Evolutionary conservation across 441 rosid species (phyloP), one percentile per base, ranked within the genome.

Genomic region (Iberis amara): DNA sequence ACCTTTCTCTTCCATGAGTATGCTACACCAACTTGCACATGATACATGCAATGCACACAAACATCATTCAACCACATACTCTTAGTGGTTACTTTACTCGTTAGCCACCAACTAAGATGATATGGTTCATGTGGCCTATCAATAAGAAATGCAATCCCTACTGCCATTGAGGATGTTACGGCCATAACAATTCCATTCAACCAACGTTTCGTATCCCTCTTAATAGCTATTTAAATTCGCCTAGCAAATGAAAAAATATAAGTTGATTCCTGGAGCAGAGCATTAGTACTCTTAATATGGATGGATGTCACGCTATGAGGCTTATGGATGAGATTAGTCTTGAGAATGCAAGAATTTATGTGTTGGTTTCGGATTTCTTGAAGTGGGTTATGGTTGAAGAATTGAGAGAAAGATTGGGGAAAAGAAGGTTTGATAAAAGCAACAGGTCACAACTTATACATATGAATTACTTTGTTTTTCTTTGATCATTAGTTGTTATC

Each of bases 281-380:
- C 94, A 88, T 67, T 80, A 73, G 84, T 49, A 69, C 64, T 59
- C 70, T 69, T 32, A 80, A 74, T 62, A 53, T 54, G 69, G 89
- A 53, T 54, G 69, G 89, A 82, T 69, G 66, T 74, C 30, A 47
- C 11, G 1, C 53, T 73, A 57, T 85, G 70, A 64, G 56, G 55
- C 78, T 84, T 48, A 45, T 80, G 69, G 57, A 64, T 26, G 83
- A 71, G 62, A 37, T 55, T 10, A 84, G 76, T 51, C 71, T 69
- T 1, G 62, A 63, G 47, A 77, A 67, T 7, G 68, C 86, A 0
- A 72, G 71, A 15, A 68, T 64, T 38, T 71, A 66, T 4, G 59
- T 85, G 33, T 41, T 77, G 46, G 71, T 80, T 61, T 79, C 85
- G 1, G 85, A 85, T 62, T 82, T 85, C 42, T 81, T 11, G 77